Base-by-base conservation (phyloP, 805 yeast genomes). In the Zygosaccharomyces pseudorouxii region DNA sequence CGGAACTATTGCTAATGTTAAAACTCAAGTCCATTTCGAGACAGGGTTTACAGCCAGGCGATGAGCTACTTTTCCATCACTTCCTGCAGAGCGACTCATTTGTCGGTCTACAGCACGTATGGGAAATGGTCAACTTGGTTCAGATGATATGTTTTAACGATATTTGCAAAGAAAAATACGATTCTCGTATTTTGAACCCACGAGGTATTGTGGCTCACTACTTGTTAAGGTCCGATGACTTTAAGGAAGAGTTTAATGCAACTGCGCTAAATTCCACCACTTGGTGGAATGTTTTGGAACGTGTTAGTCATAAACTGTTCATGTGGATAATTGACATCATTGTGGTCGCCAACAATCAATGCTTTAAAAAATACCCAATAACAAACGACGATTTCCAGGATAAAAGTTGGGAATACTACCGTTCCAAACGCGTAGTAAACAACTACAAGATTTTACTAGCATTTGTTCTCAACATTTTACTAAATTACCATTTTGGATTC, bases 401-500 rank as follows among this genome's bases (percentile, higher is more conserved):
- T 23, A 59, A 53, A 29, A 53, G 58, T 19, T 64, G 73, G 54
- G 58, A 72, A 59, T 50, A 49, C 53, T 54, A 62, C 60, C 42
- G 73, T 58, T 55, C 63, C 52, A 52, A 69, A 58, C 52, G 70
- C 55, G 64, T 64, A 52, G 52, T 60, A 49, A 46, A 66, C 59
- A 71, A 72, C 48, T 73, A 76, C 57, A 75, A 72, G 53, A 56
- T 72, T 2, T 52, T 73, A 18, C 62, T 70, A 23, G 65, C 80
- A 0, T 58, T 75, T 16, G 54, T 71, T 4, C 46, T 75, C 30
- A 71, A 73, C 20, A 63, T 78, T 3, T 55, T 77, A 25, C 62
- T 73, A 38, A 74, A 78, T 51, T 73, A 76, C 57, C 82, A 78
- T 60, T 77, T 73, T 60, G 82, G 82, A 1, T 78, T 71, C 51